These are phyloP conservation scores for Thinopyrum elongatum DNA, from an alignment of 176 grass and related monocot genomes.

Conservation along the genomic window DNA sequence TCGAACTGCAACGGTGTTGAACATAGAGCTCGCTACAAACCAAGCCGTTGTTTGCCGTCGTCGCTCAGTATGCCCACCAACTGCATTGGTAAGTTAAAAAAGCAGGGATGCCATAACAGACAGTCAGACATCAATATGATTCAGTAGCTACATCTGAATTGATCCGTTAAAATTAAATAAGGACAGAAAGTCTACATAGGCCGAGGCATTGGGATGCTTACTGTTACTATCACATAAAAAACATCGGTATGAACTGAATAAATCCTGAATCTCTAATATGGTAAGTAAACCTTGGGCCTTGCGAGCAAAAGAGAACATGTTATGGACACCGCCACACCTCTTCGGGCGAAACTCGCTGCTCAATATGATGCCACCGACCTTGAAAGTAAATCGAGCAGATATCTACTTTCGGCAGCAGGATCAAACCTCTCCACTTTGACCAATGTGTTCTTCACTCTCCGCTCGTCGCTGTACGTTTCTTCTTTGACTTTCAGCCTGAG, in stretches of 20 bases:
- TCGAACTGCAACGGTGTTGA: too few species aligned
- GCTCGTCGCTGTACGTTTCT: slow-evolving; percentile 71
- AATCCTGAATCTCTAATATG: background rate
- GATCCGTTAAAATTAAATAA: background rate
- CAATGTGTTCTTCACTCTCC: slow-evolving; percentile 67
- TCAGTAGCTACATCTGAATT: background rate
- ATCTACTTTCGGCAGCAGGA: slow-evolving; percentile 67
- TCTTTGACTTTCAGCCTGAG: slow-evolving; percentile 92
- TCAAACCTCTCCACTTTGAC: slow-evolving; percentile 72
- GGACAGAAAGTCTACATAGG: background rate
- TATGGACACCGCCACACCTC: background rate
- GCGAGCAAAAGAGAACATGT: background rate
- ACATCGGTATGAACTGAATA: background rate
- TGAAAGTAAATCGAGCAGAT: slow-evolving; percentile 60
- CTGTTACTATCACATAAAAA: background rate
- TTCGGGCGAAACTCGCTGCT: background rate
- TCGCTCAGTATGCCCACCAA: too few species aligned
- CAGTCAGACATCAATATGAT: background rate
- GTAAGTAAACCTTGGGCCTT: background rate
- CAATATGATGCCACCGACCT: slow-evolving; percentile 18
- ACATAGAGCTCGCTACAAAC: too few species aligned
- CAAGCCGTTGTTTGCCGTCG: too few species aligned
- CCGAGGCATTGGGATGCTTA: background rate
- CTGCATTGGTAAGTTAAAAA: background rate
- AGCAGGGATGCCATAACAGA: background rate